Conservation (phyloP, 192 early-diverging fungal genomes). For the Obelidium mucronatum region DNA sequence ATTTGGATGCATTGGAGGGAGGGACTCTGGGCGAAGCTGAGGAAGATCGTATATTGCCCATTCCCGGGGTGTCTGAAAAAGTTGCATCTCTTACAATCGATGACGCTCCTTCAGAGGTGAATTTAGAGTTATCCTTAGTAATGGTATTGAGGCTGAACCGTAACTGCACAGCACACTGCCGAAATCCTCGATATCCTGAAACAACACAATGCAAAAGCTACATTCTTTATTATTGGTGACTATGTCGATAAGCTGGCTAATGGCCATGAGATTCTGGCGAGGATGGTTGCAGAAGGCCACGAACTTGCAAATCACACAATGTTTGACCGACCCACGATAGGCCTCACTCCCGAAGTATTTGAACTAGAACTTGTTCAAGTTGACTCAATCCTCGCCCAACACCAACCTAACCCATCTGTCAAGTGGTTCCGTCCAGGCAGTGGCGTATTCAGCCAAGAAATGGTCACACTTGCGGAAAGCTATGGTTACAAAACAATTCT, state of each 20-base stretch:
- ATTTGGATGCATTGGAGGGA: neutral
- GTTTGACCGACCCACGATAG: slow-evolving; percentile 38
- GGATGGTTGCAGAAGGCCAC: slow-evolving; percentile 41
- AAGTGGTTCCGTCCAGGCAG: slow-evolving; percentile 40
- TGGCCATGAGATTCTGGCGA: slow-evolving; percentile 11
- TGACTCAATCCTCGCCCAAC: slow-evolving; percentile 15
- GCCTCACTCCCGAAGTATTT: slow-evolving; percentile 17
- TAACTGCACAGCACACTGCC: slow-evolving; percentile 3
- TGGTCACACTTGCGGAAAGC: slow-evolving; percentile 20
- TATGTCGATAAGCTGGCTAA: slow-evolving; percentile 1
- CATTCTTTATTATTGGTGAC: slow-evolving; percentile 38
- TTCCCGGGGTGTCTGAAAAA: slow-evolving; percentile 22
- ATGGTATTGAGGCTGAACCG: neutral
- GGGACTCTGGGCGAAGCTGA: neutral
- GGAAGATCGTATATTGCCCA: no score
- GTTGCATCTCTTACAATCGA: slow-evolving; percentile 31
- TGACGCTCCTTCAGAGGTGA: slow-evolving; percentile 25
- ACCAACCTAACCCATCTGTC: slow-evolving; percentile 13
- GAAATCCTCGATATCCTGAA: slow-evolving; percentile 40
- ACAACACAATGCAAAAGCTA: slow-evolving; percentile 31
- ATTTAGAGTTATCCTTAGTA: neutral
- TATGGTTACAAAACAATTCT: slow-evolving; percentile 32
- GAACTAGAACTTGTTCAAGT: slow-evolving; percentile 29
- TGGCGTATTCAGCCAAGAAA: slow-evolving; percentile 35
- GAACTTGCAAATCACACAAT: slow-evolving; percentile 42